Conservation (phyloP, 2,329 filamentous ascomycete genomes). For the Zalaria obscura region DNA sequence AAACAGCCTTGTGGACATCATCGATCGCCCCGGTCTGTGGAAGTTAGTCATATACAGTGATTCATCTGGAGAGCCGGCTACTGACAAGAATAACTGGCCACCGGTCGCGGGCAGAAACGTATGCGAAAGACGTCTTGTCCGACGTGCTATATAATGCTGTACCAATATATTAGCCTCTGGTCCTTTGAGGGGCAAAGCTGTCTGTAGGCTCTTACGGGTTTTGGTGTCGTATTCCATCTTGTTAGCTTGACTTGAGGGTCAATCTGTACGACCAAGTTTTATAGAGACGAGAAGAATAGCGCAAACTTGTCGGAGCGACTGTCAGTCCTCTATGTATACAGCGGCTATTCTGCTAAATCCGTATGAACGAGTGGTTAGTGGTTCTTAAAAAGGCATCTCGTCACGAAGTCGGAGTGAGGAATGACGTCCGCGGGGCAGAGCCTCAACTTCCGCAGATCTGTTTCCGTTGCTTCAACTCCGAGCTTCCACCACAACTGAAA, state of each 20-base stretch:
- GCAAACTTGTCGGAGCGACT: no score
- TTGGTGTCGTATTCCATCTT: slow-evolving; percentile 63
- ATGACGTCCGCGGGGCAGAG: no score
- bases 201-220: slow-evolving; percentile 42
- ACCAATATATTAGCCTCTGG: slow-evolving; percentile 7
- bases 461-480: no score
- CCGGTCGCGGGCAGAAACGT: slow-evolving; percentile 66
- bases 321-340: no score
- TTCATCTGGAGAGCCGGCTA: slow-evolving; percentile 3
- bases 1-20: slow-evolving; percentile 70
- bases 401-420: no score
- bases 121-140: slow-evolving; percentile 78
- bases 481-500: no score
- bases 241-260: background rate
- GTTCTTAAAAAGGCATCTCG: no score
- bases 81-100: slow-evolving; percentile 88
- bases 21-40: slow-evolving; percentile 78
- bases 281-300: no score
- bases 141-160: slow-evolving; percentile 63
- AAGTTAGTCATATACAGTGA: background rate
- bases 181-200: background rate
- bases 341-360: no score
- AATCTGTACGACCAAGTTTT: no score
- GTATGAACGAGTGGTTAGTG: no score
- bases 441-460: no score